These are phyloP conservation scores for Basipetospora sp. DNA, from an alignment of 2,329 filamentous ascomycete species.

Conservation along the genomic window DNA sequence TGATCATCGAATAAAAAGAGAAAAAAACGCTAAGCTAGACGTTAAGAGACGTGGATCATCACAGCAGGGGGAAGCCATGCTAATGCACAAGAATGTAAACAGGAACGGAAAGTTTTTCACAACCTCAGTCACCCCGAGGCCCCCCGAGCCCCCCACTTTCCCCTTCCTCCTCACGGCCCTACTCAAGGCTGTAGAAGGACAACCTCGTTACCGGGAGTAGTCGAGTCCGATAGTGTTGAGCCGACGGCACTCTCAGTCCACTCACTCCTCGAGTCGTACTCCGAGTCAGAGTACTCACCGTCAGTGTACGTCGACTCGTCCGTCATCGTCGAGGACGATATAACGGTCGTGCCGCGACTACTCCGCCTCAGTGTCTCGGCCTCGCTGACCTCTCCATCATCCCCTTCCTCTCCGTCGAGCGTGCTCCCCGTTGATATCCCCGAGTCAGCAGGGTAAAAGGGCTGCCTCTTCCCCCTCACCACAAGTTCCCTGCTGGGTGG, in stretches of 20 bases:
- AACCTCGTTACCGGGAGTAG: conserved; percentile 10
- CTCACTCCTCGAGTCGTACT: conserved; percentile 26
- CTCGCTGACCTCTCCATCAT: conserved; percentile 32
- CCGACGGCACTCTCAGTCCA: conserved; percentile 32
- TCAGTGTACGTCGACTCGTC: conserved; percentile 23
- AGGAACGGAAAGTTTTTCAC: too few relatives aligned
- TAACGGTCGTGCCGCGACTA: conserved; percentile 30
- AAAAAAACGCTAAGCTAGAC: conserved; percentile 7
- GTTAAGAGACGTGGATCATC: conserved; percentile 1
- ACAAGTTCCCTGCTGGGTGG: conserved; percentile 2
- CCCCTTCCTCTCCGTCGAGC: conserved; percentile 9
- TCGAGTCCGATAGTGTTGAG: conserved; percentile 12
- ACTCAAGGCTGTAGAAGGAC: conserved; percentile 8
- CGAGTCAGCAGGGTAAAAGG: conserved; percentile 3
- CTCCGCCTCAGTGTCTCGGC: conserved; percentile 32
- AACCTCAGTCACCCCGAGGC: too few relatives aligned
- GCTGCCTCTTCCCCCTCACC: neutral
- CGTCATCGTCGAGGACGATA: conserved; percentile 24
- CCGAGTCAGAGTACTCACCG: conserved; percentile 6
- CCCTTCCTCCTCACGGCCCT: conserved; percentile 21
- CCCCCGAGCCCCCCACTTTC: too few relatives aligned
- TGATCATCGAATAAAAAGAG: neutral
- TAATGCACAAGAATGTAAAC: conserved; percentile 1
- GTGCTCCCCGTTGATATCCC: conserved; percentile 7
- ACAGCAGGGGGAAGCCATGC: too few relatives aligned